These are phyloP conservation scores for Xylariales sp. DNA, from an alignment of 2,329 filamentous ascomycete genomes.

Conservation along the genomic window DNA sequence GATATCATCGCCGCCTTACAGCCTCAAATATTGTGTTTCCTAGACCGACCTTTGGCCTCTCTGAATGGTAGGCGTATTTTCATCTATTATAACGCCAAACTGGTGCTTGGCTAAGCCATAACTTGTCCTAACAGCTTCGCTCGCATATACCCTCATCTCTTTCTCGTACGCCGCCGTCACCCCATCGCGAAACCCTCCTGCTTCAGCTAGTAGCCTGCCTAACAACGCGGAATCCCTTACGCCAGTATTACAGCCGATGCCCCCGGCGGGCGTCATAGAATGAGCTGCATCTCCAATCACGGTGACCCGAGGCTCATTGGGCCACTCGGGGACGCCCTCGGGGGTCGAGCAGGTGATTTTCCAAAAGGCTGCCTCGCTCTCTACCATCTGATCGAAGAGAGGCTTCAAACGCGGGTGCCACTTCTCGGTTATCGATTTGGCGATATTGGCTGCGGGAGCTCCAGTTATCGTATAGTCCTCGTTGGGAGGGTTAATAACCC, in stretches of 20 bases:
- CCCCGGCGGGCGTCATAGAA: constrained; percentile 68
- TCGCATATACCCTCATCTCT: constrained; percentile 70
- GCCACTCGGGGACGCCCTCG: constrained; percentile 69
- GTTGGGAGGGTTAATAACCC: constrained; percentile 67
- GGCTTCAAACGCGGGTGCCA: constrained; percentile 69
- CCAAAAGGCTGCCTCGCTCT: constrained; percentile 70
- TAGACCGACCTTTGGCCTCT: constrained; percentile 23
- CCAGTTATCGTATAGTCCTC: constrained; percentile 70
- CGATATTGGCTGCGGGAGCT: constrained; percentile 65
- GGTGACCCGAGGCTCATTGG: constrained; percentile 67
- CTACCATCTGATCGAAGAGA: constrained; percentile 68
- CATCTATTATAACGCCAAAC: constrained; percentile 56
- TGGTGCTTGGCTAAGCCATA: constrained; percentile 59
- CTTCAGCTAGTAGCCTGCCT: constrained; percentile 62
- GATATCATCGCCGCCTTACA: neutral
- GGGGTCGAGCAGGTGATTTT: constrained; percentile 74
- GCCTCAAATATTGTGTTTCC: constrained; percentile 1
- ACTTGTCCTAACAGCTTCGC: constrained; percentile 65
- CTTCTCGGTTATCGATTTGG: constrained; percentile 62
- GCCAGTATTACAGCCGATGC: constrained; percentile 68
- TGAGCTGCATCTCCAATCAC: constrained; percentile 69
- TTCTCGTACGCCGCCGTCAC: constrained; percentile 68
- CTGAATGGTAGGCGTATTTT: constrained; percentile 35
- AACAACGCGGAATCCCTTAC: constrained; percentile 66
- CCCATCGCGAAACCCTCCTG: constrained; percentile 65